Base-by-base conservation (phyloP, 2,329 filamentous ascomycete genomes). In the Exophiala sideris region DNA sequence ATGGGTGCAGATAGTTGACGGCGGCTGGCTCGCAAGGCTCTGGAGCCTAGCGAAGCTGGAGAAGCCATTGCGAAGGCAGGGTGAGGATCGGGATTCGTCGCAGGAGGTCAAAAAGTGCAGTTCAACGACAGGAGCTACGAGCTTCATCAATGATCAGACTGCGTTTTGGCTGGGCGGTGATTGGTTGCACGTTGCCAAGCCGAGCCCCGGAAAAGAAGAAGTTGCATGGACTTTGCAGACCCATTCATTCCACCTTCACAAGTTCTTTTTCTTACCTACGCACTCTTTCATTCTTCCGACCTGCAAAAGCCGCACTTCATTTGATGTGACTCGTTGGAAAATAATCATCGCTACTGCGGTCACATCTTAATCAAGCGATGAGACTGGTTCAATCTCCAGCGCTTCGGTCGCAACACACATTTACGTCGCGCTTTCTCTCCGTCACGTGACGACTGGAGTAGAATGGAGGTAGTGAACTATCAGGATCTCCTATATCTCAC, bases 31-130 rank as follows among this genome's bases (percentile, higher is more conserved):
- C 81, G 80, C 76, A 82, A 80, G 70, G 82, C 81, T 73, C 79
- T 79, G 71, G 82, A 79, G 73, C 80, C 78, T 71, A 85, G 75
- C 72, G 81, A 78, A 71, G 82, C 81, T 74, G 83, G 81, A 74
- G 84, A 82, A 76, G 87, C 79, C 85, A 87, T 87, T 78, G 72
- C 75, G 75, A 73, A 60, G 24, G 54, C 44, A 42, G 20, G 36
- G 29, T 54, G 40, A 24, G 35, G 42, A 62, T 44, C 62, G 59
- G 73, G 70, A 73, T 75, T 77, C 77, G 77, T 75, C 24, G 24
- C 24, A 29, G 4, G 76, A 76, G 75, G 76, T 58, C 58, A 61
- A 60, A 63, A 64, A 62, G 64, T 64, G 60, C 62, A 62, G 20
- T 40, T 45, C 29, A 33, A 32, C 46, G n/a, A 36, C 45, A 12